Percentiles rank a stretch among this genome's conserved stretches.
These are phyloP conservation scores for Apiotrichum laibachii DNA, from an alignment of 1,284 basidiomycete species.

Conservation along the genomic window DNA sequence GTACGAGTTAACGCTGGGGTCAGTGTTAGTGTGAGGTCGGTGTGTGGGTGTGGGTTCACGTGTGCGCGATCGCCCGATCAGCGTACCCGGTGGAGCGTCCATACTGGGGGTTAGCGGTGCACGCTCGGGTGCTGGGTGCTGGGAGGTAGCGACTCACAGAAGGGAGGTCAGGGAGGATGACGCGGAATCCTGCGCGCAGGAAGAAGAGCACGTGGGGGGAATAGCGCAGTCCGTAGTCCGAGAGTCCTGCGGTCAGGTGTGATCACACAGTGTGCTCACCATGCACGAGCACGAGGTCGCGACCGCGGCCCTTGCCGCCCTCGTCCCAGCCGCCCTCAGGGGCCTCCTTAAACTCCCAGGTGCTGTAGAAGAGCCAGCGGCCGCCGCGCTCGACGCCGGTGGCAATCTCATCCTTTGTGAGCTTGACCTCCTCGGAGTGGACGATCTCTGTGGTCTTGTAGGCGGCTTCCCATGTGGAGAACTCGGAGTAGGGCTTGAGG, in stretches of 20 bases:
- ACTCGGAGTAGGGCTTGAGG: constrained; percentile 33
- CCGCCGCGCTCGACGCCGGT: constrained; percentile 34
- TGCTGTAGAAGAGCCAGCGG: constrained; percentile 50
- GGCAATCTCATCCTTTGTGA: constrained; percentile 39
- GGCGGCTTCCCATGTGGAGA: constrained; percentile 31
- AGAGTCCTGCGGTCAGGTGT: constrained; percentile 38
- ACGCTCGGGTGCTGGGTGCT: not conserved
- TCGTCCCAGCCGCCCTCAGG: constrained; percentile 44
- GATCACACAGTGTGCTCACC: constrained; percentile 31
- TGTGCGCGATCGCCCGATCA: too few species aligned
- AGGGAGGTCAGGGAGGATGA: constrained; percentile 56
- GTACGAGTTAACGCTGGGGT: constrained; percentile 52
- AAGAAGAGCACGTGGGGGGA: constrained; percentile 52
- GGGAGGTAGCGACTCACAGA: constrained; percentile 43
- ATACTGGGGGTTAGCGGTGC: constrained; percentile 30
- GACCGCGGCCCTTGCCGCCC: constrained; percentile 38
- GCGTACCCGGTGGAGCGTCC: constrained; percentile 51
- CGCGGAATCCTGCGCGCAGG: constrained; percentile 54
- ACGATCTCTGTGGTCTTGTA: constrained; percentile 45
- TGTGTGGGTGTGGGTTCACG: too few species aligned
- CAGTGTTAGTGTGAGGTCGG: not conserved
- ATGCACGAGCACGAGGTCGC: constrained; percentile 50
- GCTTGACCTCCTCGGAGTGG: constrained; percentile 45
- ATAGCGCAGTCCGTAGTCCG: constrained; percentile 52
- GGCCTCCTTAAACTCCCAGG: constrained; percentile 44